Evolutionary conservation across 2,329 filamentous ascomycete genomes (phyloP).

Genomic region (Epichloe scottii): DNA sequence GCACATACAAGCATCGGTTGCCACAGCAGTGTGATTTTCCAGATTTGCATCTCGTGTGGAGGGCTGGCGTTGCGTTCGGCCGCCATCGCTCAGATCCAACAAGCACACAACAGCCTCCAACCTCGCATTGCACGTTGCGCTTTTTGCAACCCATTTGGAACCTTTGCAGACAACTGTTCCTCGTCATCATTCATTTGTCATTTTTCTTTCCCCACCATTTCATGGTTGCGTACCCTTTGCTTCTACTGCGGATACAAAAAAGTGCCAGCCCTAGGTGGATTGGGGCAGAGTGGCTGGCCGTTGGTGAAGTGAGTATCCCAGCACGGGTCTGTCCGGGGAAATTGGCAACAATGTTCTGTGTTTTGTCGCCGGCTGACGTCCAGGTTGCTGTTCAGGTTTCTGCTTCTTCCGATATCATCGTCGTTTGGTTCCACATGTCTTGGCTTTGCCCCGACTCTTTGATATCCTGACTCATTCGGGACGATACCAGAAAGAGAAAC

Average conservation of each 20-base stretch:
- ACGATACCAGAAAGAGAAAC: not conserved
- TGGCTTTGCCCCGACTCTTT: constrained; percentile 13
- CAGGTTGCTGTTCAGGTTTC: not conserved
- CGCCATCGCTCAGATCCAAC: constrained; percentile 1
- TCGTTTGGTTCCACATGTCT: constrained; percentile 17
- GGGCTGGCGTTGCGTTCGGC: not conserved
- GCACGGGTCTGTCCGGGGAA: not conserved
- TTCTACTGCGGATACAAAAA: not conserved
- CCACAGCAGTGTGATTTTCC: not conserved
- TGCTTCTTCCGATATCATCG: constrained; percentile 4
- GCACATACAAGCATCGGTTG: not conserved
- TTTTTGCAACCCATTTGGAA: not conserved
- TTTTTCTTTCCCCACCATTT: not conserved
- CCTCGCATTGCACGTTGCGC: not conserved
- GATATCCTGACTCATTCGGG: constrained; percentile 4
- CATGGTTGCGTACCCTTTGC: not conserved
- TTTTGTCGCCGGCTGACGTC: constrained; percentile 4
- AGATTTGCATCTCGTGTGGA: not conserved
- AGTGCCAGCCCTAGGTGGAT: not conserved
- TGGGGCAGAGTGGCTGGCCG: not conserved
- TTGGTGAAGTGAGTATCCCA: not conserved
- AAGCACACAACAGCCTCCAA: not conserved
- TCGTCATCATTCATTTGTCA: too few species aligned
- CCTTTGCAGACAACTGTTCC: not conserved
- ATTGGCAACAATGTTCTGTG: not conserved